A percentile compares a stretch with the other conserved stretches of the same genome.
These are phyloP conservation scores for Pythium rhizo-oryzae DNA, from an alignment of 352 stramenopile genomes.

Conservation along the genomic window DNA sequence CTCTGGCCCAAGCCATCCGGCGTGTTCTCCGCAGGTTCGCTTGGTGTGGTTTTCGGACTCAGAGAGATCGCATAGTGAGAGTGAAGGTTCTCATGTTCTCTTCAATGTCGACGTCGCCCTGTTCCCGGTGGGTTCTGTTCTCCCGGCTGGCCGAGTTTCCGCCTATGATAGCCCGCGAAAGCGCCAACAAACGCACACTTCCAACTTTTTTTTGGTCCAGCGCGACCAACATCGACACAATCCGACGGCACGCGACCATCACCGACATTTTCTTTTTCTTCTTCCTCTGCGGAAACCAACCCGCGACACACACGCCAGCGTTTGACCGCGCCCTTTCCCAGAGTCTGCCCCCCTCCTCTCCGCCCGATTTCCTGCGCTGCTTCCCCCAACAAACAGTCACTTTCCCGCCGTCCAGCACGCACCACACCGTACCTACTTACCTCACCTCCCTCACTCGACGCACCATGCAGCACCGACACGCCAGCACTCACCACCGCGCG, in stretches of 20 bases:
- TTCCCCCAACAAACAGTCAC: neutral
- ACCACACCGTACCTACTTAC: neutral
- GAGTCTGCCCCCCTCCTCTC: neutral
- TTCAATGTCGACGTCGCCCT: conserved; percentile 34
- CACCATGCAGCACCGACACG: conserved; percentile 20
- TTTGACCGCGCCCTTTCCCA: conserved; percentile 24
- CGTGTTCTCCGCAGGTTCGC: conserved; percentile 27
- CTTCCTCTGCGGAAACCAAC: neutral
- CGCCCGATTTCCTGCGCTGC: neutral
- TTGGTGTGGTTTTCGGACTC: conserved; percentile 3
- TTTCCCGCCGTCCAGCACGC: neutral
- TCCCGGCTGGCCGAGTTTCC: conserved; percentile 6
- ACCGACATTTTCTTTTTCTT: neutral
- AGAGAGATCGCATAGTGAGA: conserved; percentile 17
- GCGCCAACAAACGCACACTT: neutral
- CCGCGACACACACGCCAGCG: neutral
- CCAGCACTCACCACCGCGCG: conserved; percentile 1
- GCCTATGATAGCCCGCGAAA: conserved; percentile 5
- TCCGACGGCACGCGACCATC: conserved; percentile 27
- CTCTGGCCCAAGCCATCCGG: neutral
- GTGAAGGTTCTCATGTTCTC: conserved; percentile 31
- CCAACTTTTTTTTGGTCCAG: conserved; percentile 1
- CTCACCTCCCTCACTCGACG: too few species aligned
- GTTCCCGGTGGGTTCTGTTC: conserved; percentile 17
- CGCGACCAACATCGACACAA: conserved; percentile 24